Percentiles rank a stretch among this genome's conserved stretches.
Evolutionary conservation across 148 eudicot species (phyloP).

Genomic region (Silene conica): DNA sequence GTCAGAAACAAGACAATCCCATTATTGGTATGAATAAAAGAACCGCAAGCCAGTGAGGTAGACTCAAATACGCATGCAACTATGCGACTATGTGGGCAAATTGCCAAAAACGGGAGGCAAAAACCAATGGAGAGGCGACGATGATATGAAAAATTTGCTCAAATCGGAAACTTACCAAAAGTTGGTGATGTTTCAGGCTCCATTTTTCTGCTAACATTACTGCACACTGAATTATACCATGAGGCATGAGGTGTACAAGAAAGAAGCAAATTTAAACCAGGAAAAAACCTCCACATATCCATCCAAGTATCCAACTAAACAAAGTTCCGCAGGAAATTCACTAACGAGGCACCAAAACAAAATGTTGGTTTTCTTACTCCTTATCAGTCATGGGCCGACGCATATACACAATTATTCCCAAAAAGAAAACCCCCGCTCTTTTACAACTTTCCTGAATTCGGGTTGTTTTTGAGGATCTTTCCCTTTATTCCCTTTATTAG

Average conservation of each 20-base stretch:
- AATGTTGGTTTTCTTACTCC: not conserved
- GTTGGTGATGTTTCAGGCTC: not conserved
- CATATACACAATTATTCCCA: slow-evolving; percentile 26
- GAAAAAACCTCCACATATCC: too few species aligned
- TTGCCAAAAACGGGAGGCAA: not conserved
- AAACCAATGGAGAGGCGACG: not conserved
- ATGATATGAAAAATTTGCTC: not conserved
- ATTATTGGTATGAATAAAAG: too few species aligned
- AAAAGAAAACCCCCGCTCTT: slow-evolving; percentile 42
- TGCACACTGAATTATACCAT: too few species aligned
- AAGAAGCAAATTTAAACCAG: not conserved
- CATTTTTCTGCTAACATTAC: too few species aligned
- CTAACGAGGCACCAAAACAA: not conserved
- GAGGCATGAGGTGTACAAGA: not conserved
- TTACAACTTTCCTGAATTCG: slow-evolving; percentile 34
- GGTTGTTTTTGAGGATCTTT: slow-evolving; percentile 31
- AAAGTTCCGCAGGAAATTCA: too few species aligned
- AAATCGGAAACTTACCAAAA: not conserved
- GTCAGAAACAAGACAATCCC: too few species aligned
- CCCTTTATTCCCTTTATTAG: slow-evolving; percentile 23
- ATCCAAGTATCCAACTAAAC: too few species aligned
- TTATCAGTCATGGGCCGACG: not conserved
- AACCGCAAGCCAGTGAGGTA: not conserved
- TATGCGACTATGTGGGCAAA: not conserved
- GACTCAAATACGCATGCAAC: not conserved